Conservation (phyloP, 1,284 basidiomycete species). For the Puccinia triticina region DNA sequence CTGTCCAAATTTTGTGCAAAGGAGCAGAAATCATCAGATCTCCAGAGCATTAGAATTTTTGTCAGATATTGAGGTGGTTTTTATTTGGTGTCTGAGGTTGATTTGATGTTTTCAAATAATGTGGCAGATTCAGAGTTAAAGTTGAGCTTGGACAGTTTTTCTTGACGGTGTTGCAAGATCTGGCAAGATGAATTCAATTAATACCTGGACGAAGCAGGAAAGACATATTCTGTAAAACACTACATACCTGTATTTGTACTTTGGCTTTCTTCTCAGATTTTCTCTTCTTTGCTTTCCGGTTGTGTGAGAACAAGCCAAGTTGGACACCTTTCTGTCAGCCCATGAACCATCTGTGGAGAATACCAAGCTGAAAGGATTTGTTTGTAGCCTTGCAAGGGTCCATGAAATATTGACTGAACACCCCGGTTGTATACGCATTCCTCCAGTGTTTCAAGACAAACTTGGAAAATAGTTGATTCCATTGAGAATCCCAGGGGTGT, state of each 20-base stretch:
- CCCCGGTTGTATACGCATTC: not conserved
- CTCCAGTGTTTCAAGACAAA: slow-evolving; percentile 3
- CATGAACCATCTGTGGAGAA: slow-evolving; percentile 11
- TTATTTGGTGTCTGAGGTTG: not conserved
- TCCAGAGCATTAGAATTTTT: not conserved
- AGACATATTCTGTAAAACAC: not conserved
- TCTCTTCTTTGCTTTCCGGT: not conserved
- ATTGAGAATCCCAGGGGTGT: not conserved
- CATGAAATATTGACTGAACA: slow-evolving; percentile 12
- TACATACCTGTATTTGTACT: slow-evolving; percentile 8
- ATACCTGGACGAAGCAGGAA: not conserved
- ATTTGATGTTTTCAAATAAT: slow-evolving; percentile 6
- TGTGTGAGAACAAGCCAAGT: not conserved
- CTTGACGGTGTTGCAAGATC: slow-evolving; percentile 15
- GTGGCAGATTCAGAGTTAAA: not conserved
- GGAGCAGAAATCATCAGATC: not conserved
- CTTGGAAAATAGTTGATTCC: slow-evolving; percentile 12
- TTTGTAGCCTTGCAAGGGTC: not conserved
- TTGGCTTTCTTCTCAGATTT: slow-evolving; percentile 13
- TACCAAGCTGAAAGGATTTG: not conserved
- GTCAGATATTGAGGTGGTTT: not conserved
- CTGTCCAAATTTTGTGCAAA: not conserved
- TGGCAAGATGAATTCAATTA: not conserved
- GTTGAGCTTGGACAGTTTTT: not conserved
- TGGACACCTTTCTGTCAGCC: not conserved